A percentile compares a stretch with the other conserved stretches of the same genome.
Conservation (phyloP, 352 stramenopile species). For the Phytopythium mirpurense region DNA sequence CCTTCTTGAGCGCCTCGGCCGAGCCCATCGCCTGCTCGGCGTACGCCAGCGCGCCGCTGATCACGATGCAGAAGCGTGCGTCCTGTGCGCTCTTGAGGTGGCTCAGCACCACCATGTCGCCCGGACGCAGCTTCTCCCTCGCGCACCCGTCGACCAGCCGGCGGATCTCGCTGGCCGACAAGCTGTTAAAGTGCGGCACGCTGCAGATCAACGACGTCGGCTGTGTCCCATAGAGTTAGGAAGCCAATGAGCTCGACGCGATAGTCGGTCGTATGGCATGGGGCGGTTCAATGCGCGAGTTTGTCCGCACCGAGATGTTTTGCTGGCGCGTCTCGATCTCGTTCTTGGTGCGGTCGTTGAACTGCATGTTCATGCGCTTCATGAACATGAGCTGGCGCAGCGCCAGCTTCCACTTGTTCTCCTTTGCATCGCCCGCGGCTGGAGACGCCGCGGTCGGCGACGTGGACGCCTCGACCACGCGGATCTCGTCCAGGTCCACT, state of each 20-base stretch:
- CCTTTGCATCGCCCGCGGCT: slow-evolving; percentile 6
- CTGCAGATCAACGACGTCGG: slow-evolving; percentile 69
- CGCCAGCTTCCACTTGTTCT: slow-evolving; percentile 73
- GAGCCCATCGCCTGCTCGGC: slow-evolving; percentile 25
- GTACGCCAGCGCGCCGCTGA: slow-evolving; percentile 48
- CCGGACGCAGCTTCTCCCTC: slow-evolving; percentile 36
- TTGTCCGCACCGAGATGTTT: slow-evolving; percentile 52
- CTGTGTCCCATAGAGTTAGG: slow-evolving; percentile 13
- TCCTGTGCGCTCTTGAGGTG: slow-evolving; percentile 14
- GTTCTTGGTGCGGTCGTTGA: slow-evolving; percentile 69
- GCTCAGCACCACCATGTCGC: slow-evolving; percentile 36
- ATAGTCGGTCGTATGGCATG: too few species aligned
- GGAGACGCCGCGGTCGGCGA: background rate
- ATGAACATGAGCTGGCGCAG: slow-evolving; percentile 82
- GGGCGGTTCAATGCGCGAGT: too few species aligned
- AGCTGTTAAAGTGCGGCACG: slow-evolving; percentile 68
- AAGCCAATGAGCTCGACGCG: too few species aligned
- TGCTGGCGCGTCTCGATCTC: slow-evolving; percentile 77
- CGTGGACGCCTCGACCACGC: slow-evolving; percentile 7
- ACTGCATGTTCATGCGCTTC: slow-evolving; percentile 79
- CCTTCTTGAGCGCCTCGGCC: slow-evolving; percentile 38
- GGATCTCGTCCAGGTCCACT: slow-evolving; percentile 4
- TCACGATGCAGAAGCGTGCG: slow-evolving; percentile 60
- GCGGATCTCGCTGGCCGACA: slow-evolving; percentile 52
- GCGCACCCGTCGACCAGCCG: slow-evolving; percentile 38